Evolutionary conservation across 345 rosid genomes (phyloP).

Genomic region (Turritis glabra): DNA sequence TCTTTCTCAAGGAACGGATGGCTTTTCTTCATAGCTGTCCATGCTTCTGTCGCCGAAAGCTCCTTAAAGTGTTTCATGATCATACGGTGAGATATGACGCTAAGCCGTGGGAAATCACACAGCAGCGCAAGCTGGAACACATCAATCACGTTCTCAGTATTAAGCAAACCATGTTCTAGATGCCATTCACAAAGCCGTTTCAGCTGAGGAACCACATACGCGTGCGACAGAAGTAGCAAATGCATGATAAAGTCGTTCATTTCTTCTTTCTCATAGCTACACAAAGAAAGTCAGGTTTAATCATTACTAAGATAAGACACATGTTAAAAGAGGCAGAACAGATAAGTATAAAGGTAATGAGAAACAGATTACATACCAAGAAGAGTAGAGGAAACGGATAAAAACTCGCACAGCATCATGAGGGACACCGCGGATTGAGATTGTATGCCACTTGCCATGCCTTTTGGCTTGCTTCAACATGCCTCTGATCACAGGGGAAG

Average conservation of each 20-base stretch:
- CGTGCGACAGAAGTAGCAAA: conserved; percentile 78
- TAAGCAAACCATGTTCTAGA: conserved; percentile 68
- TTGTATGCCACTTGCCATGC: conserved; percentile 46
- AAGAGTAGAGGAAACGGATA: conserved; percentile 78
- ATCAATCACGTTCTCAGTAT: conserved; percentile 68
- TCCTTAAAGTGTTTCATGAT: conserved; percentile 55
- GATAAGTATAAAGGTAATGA: neutral
- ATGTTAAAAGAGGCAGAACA: neutral
- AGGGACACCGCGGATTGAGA: conserved; percentile 75
- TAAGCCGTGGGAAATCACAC: conserved; percentile 77
- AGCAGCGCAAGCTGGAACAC: conserved; percentile 80
- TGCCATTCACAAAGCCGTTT: conserved; percentile 64
- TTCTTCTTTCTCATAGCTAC: conserved; percentile 72
- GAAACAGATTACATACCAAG: conserved; percentile 51
- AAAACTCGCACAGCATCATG: conserved; percentile 69
- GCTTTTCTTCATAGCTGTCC: conserved; percentile 80
- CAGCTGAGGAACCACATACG: conserved; percentile 62
- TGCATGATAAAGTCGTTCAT: conserved; percentile 61
- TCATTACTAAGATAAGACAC: conserved; percentile 14
- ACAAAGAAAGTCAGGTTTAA: conserved; percentile 8
- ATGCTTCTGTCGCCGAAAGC: conserved; percentile 61
- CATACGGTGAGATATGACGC: conserved; percentile 68
- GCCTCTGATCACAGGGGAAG: conserved; percentile 75
- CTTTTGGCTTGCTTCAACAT: conserved; percentile 65
- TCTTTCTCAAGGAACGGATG: conserved; percentile 81